A percentile compares a stretch with the other conserved stretches of the same genome.
These are phyloP conservation scores for Rhizopogon sp. DNA, from an alignment of 768 basidiomycete genomes.

Conservation along the genomic window DNA sequence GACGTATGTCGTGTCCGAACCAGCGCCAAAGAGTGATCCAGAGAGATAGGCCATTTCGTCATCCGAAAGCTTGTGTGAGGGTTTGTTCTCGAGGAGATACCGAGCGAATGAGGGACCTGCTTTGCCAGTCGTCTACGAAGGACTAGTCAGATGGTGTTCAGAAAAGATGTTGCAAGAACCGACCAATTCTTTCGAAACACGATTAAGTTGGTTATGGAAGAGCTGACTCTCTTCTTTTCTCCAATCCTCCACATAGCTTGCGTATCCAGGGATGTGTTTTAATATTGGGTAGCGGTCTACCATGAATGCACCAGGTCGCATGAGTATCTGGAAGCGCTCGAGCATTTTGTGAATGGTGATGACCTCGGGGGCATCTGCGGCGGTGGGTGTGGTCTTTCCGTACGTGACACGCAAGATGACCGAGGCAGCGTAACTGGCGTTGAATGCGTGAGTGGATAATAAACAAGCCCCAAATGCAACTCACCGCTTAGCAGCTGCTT, in stretches of 20 bases:
- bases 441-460: conserved; percentile 18
- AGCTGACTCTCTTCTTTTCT: conserved; percentile 51
- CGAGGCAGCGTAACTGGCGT: conserved; percentile 25
- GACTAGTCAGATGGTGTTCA: conserved; percentile 9
- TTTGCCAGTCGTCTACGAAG: conserved; percentile 15
- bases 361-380: conserved; percentile 25
- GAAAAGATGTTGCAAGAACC: background rate
- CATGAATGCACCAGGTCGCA: conserved; percentile 31
- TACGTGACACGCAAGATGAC: conserved; percentile 31
- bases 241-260: conserved; percentile 48
- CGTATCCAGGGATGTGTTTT: conserved; percentile 54
- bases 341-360: conserved; percentile 28
- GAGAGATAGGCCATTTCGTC: conserved; percentile 60
- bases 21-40: conserved; percentile 63
- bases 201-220: conserved; percentile 47
- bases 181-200: conserved; percentile 44
- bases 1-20: conserved; percentile 60
- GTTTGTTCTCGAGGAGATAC: conserved; percentile 53
- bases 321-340: conserved; percentile 28
- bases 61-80: conserved; percentile 47
- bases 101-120: conserved; percentile 43
- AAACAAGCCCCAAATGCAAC: conserved; percentile 43
- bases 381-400: conserved; percentile 28
- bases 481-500: conserved; percentile 44
- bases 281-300: conserved; percentile 34